Base-by-base conservation (phyloP, 176 grass and related monocot genomes). In the Triticum monococcum region DNA sequence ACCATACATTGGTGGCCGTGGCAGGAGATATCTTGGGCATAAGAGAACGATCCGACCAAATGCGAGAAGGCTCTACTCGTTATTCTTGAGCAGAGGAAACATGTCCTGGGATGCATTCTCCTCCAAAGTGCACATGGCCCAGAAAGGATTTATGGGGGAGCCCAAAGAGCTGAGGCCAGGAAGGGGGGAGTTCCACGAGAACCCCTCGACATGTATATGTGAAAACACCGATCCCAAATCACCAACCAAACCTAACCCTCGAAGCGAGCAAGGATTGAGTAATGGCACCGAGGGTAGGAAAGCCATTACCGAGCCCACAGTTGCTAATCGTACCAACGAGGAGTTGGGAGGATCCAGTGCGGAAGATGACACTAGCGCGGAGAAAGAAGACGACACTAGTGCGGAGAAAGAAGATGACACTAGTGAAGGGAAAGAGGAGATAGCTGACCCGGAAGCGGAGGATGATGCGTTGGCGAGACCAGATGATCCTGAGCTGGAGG, bases 21-120 rank as follows among this genome's bases (percentile, higher is more conserved):
- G 66, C 86, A 95, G 93, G 90, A 92, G 90, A 85, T 95, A 90
- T 86, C 87, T 90, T 64, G 90, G 90, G 38, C 93, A 95, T 38
- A 92, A 95, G 88, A 92, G 90, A 88, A 92, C 90, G 3, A 87
- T 95, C 85, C 72, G 93, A 2, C 93, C 93, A 87, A 95, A 95
- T 50, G 88, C 88, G 18, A 95, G 87, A 69, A 90, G 68, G 81
- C 83, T 95, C 7, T 92, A 88, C 41, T 84, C 90, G 7, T 79
- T 92, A 16, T 92, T 95, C 69, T 60, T 92, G 67, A 95, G 74
- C 79, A 85, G 90, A 64, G 68, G 45, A 68, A 92, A 90, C 84
- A 92, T 92, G 90, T 90, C 88, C 22, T 92, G 93, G 93, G 84
- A 89, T 75, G 72, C 88, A 64, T 95, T 95, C 81, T 64, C 90